Conservation (phyloP, 768 basidiomycete genomes). For the Psilocybe cubensis region DNA sequence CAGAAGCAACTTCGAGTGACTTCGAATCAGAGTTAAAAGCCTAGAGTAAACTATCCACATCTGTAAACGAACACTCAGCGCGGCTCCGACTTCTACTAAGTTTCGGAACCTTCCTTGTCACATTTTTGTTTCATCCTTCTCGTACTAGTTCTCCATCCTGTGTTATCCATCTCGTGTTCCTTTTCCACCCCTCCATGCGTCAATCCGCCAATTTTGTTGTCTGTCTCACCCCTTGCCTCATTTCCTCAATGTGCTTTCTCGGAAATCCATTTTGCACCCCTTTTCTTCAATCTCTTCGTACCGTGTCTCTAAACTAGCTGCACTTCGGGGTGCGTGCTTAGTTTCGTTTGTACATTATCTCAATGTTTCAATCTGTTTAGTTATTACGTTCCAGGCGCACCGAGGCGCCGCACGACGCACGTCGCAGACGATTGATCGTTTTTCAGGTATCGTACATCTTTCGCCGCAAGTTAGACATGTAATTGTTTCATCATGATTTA, state of each 20-base stretch:
- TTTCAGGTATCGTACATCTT: too few species aligned
- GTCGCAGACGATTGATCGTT: too few species aligned
- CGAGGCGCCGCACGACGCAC: too few species aligned
- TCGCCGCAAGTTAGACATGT: too few species aligned
- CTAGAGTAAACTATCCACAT: conserved; percentile 12
- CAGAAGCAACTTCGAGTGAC: conserved; percentile 72
- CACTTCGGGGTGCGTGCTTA: conserved; percentile 18
- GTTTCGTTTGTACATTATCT: conserved; percentile 27
- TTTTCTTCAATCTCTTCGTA: not conserved
- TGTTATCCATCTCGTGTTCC: not conserved
- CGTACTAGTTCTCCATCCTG: conserved; percentile 3
- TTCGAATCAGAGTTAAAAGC: conserved; percentile 18
- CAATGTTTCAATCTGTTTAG: conserved; percentile 3
- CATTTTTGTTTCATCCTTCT: too few species aligned
- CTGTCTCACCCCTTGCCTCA: not conserved
- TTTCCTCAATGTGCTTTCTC: not conserved
- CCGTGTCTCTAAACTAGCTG: conserved; percentile 7
- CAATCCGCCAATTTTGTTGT: conserved; percentile 2
- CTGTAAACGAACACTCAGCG: conserved; percentile 13
- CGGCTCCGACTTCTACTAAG: conserved; percentile 6
- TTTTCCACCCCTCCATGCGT: conserved; percentile 1
- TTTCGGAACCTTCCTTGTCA: conserved; percentile 6
- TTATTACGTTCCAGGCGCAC: not conserved
- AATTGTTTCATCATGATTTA: too few species aligned
- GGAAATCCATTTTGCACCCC: not conserved